Evolutionary conservation across 2,329 filamentous ascomycete genomes (phyloP), one percentile per base, ranked within the genome.

Genomic region (Cyanodermella asteris): DNA sequence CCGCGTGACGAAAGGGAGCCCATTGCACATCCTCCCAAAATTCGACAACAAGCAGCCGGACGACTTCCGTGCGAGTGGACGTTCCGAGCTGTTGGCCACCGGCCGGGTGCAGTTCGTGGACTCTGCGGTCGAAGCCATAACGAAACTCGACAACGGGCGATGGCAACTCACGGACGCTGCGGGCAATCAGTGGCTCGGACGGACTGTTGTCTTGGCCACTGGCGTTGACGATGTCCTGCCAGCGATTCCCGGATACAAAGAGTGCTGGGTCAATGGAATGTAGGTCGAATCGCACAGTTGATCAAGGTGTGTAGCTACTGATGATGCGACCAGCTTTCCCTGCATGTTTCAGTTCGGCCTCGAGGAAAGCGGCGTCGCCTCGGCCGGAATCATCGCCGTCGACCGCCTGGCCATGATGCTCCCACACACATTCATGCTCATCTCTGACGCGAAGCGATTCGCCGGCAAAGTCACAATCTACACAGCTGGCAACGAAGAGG

Each of bases 281-380:
- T 70, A 47, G n/a, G n/a, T n/a, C n/a, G n/a, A n/a, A n/a, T n/a
- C n/a, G n/a, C n/a, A n/a, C n/a, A n/a, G n/a, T n/a, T n/a, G n/a
- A n/a, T n/a, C n/a, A n/a, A n/a, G n/a, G n/a, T n/a, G n/a, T n/a
- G n/a, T n/a, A n/a, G n/a, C n/a, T n/a, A n/a, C n/a, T n/a, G n/a
- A n/a, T n/a, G n/a, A n/a, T n/a, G n/a, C n/a, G n/a, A n/a, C 5
- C 16, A 56, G 53, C 22, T 68, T 61, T 33, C 62, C 68, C 35
- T 70, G 63, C 34, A 50, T 69, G 2, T 65, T 59, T 35, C 70
- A 63, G 39, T 53, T 68, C 32, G 64, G 64, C 4, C 69, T 53
- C 37, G 64, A 71, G 32, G 59, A 68, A 25, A 49, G 55, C 9
- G 60, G 57, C 2, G 38, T 42, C 3, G 35, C 44, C 1, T 54